Base-by-base conservation (phyloP, 805 yeast genomes). In the Candida multigemmis region DNA sequence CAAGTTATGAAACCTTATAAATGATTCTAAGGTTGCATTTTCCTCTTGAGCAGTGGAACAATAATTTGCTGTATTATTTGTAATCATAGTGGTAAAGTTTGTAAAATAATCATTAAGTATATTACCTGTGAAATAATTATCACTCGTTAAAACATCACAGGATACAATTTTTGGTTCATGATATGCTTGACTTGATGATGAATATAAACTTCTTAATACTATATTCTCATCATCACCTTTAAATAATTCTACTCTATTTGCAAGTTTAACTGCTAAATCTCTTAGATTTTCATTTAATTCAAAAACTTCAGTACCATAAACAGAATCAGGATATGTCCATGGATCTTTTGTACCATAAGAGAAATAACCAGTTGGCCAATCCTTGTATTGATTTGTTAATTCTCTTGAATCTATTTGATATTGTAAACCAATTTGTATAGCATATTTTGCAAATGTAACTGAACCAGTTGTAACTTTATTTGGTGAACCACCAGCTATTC, bases 11-110 rank as follows among this genome's bases (percentile, higher is more conserved):
- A 67, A 62, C 56, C 83, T 66, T 24, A 71, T 39, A 31, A 75
- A 48, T 6, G 73, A 71, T 46, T 74, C 80, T 42, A 75, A 62
- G 10, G 76, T 57, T 11, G 82, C 82, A 44, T 73, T 70, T 44
- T 76, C 83, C 48, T 76, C 83, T 48, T 74, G 80, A 29, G 77
- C 78, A 23, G 79, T 66, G 22, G 74, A 45, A 47, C 79, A 71
- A 56, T 73, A 75, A 9, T 50, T 52, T 15, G 71, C 79, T 20
- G 75, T 60, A 29, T 74, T 75, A 41, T 76, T 75, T 37, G 80
- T 67, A 45, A 74, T 47, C 35, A 72, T 37, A 10, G 38, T 34
- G 19, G 77, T 60, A 42, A 55, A 67, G 46, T 60, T 58, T 14
- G 61, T 46, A 43, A 72, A 70, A 39, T 71, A 55, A 40, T 70